Evolutionary conservation across 331 rosid genomes (phyloP).

Genomic region (Acacia pycnantha): DNA sequence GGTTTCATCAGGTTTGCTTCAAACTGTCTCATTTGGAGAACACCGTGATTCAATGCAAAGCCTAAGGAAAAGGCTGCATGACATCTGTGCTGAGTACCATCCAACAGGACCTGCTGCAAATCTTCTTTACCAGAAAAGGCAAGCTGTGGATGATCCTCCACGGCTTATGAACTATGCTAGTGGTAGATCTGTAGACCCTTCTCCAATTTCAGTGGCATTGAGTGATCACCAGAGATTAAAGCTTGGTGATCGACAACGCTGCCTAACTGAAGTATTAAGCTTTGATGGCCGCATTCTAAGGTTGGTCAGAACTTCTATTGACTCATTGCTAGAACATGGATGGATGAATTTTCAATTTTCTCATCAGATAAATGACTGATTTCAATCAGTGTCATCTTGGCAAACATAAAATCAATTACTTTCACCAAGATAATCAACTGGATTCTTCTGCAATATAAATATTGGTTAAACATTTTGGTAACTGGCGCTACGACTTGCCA

Average conservation of each 20-base stretch:
- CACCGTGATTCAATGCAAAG: constrained; percentile 85
- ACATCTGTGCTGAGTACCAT: constrained; percentile 74
- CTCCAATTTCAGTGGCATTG: constrained; percentile 72
- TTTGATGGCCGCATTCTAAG: constrained; percentile 87
- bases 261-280: constrained; percentile 82
- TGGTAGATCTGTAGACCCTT: constrained; percentile 73
- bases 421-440: background rate
- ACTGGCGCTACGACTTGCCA: background rate
- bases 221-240: constrained; percentile 62
- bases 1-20: constrained; percentile 79
- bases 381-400: constrained; percentile 6
- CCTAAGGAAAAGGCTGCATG: constrained; percentile 73
- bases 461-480: background rate
- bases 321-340: constrained; percentile 7
- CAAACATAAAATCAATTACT: constrained; percentile 6
- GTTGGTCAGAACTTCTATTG: constrained; percentile 40
- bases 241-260: constrained; percentile 63
- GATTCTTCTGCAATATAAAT: constrained; percentile 13
- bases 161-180: constrained; percentile 68
- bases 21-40: constrained; percentile 54
- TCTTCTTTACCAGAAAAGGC: constrained; percentile 83
- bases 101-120: constrained; percentile 80
- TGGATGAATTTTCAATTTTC: constrained; percentile 24
- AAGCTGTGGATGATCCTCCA: constrained; percentile 54
- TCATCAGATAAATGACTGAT: background rate